These are phyloP conservation scores for Boechera retrofracta DNA, from an alignment of 345 rosid genomes.

Conservation along the genomic window DNA sequence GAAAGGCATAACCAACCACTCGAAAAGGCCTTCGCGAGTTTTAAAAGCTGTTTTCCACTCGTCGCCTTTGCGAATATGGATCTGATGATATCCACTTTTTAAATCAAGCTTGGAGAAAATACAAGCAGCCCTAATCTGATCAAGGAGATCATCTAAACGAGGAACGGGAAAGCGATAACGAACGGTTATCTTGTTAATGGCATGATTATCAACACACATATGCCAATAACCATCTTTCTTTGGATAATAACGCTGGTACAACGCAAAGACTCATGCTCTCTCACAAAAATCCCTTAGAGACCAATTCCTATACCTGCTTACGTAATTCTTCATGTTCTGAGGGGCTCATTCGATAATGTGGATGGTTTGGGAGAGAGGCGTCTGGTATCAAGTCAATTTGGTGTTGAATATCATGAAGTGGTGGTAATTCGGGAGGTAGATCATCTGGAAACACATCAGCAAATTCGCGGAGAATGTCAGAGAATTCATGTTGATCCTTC, in stretches of 20 bases:
- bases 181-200: not conserved
- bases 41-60: not conserved
- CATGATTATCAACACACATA: not conserved
- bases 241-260: not conserved
- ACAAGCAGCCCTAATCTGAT: not conserved
- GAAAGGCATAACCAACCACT: not conserved
- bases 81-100: not conserved
- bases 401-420: too few relatives aligned
- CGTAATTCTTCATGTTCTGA: not conserved
- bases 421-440: too few relatives aligned
- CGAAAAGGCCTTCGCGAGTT: not conserved
- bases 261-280: not conserved
- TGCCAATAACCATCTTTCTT: not conserved
- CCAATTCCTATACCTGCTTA: rapidly evolving
- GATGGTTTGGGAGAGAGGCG: not conserved
- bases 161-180: not conserved
- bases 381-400: too few relatives aligned
- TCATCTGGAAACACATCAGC: too few relatives aligned
- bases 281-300: not conserved
- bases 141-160: not conserved
- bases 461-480: too few relatives aligned
- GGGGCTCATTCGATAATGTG: not conserved
- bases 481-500: too few relatives aligned
- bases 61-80: not conserved
- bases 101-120: not conserved